phyloP scores from a whole-genome alignment of 495 filamentous ascomycete species.

The Acidomyces sp. region DNA sequence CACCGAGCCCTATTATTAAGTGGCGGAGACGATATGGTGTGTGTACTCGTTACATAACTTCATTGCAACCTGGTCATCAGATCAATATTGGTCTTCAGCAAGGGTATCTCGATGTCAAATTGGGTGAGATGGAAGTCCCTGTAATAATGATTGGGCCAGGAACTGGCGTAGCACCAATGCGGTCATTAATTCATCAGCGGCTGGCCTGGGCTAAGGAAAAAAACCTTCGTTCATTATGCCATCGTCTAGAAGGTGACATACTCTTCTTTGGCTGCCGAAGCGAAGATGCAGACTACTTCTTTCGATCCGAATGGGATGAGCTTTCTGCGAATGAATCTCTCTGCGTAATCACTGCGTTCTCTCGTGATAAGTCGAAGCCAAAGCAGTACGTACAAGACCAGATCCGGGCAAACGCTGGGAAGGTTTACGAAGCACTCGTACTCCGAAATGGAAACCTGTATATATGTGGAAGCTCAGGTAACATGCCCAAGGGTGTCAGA shows the following conservation, averaged over 20 bases:
- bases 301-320: conserved; percentile 55
- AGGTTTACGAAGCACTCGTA: conserved; percentile 48
- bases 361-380: conserved; percentile 50
- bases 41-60: conserved; percentile 72
- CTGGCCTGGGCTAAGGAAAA: conserved; percentile 26
- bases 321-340: conserved; percentile 31
- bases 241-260: conserved; percentile 24
- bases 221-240: conserved; percentile 6
- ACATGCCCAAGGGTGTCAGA: conserved; percentile 85
- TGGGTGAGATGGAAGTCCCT: conserved; percentile 38
- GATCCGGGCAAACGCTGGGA: conserved; percentile 45
- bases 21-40: conserved; percentile 82
- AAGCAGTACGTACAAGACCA: conserved; percentile 88
- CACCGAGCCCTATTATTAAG: conserved; percentile 32
- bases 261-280: conserved; percentile 79
- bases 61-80: conserved; percentile 42
- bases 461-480: conserved; percentile 60
- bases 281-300: conserved; percentile 61
- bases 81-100: conserved; percentile 46
- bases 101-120: conserved; percentile 41
- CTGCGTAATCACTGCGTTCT: conserved; percentile 67
- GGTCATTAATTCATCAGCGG: conserved; percentile 64
- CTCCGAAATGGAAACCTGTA: conserved; percentile 44
- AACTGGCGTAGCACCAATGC: conserved; percentile 81
- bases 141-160: conserved; percentile 75